Evolutionary conservation across 345 rosid genomes (phyloP).

Genomic region (Camelina neglecta): DNA sequence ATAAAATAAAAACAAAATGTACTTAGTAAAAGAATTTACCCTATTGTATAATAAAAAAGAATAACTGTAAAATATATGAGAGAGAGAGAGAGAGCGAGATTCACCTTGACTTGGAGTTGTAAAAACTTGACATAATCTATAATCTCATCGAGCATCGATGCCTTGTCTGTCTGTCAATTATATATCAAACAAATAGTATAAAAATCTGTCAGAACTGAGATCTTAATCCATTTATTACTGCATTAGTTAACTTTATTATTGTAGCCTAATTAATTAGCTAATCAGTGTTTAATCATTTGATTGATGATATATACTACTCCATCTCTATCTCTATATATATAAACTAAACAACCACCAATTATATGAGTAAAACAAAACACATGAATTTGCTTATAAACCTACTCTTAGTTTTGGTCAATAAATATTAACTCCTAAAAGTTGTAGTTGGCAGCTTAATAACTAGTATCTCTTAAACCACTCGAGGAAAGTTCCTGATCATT

Average conservation of each 20-base stretch:
- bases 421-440: background rate
- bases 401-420: conserved; percentile 7
- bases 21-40: conserved; percentile 1
- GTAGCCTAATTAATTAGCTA: conserved; percentile 22
- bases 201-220: conserved; percentile 39
- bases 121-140: conserved; percentile 98
- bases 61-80: conserved; percentile 2
- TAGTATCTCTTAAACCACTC: background rate
- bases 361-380: conserved; percentile 21
- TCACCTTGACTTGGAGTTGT: conserved; percentile 99
- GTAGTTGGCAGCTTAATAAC: background rate
- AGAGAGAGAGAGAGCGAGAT: background rate
- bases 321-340: background rate
- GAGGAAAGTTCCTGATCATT: background rate
- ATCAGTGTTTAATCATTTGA: conserved; percentile 43
- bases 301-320: background rate
- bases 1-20: conserved; percentile 7
- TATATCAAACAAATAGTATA: conserved; percentile 4
- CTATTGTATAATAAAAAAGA: background rate
- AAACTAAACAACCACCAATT: conserved; percentile 26
- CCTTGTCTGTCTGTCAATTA: conserved; percentile 96
- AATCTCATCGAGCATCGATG: conserved; percentile 99
- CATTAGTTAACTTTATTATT: conserved; percentile 23
- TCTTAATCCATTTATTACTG: conserved; percentile 35
- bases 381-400: background rate